Percentiles rank a stretch among this genome's conserved stretches.
These are phyloP conservation scores for Paraleonurus japonicus DNA, from an alignment of 257 asterid genomes.

Conservation along the genomic window DNA sequence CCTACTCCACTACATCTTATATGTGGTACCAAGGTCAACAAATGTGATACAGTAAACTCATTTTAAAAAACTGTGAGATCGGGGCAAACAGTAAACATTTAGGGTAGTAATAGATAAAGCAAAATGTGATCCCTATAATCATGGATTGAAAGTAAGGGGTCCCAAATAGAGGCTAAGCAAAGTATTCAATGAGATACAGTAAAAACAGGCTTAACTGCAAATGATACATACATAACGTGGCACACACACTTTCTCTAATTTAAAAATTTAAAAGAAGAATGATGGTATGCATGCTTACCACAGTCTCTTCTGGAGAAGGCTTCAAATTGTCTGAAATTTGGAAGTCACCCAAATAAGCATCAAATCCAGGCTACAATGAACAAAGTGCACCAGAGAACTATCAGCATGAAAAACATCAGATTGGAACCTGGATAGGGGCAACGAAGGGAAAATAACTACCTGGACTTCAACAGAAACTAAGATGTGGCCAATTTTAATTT, in stretches of 20 bases:
- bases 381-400: constrained; percentile 20
- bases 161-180: not conserved
- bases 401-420: constrained; percentile 24
- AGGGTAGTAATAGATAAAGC: not conserved
- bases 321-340: constrained; percentile 48
- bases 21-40: not conserved
- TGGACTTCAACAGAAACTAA: constrained; percentile 58
- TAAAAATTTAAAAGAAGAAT: not conserved
- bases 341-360: constrained; percentile 73
- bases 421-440: constrained; percentile 20
- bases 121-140: not conserved
- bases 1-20: not conserved
- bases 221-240: not conserved
- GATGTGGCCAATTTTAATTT: constrained; percentile 66
- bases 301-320: constrained; percentile 47
- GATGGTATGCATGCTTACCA: constrained; percentile 48
- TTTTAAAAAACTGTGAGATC: not conserved
- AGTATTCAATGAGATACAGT: not conserved
- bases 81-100: not conserved
- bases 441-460: constrained; percentile 42
- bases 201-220: not conserved
- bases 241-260: not conserved
- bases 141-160: not conserved
- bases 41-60: not conserved
- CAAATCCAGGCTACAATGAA: constrained; percentile 79